Conservation (phyloP, 306 rosid genomes). For the Fagus sylvatica region DNA sequence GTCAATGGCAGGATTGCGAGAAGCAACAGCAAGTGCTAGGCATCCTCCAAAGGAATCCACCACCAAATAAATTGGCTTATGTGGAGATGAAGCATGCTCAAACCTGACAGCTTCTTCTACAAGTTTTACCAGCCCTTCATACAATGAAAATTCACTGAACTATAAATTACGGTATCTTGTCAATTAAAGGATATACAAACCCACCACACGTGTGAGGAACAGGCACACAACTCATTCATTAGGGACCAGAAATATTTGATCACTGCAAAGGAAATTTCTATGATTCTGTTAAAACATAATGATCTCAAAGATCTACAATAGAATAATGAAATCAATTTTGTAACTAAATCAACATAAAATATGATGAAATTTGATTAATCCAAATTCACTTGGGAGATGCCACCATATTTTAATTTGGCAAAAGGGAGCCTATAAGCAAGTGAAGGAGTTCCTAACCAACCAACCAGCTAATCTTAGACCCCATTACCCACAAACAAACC, state of each 20-base stretch:
- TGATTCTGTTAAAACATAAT: neutral
- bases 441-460: neutral
- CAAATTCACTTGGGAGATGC: neutral
- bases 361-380: neutral
- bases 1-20: conserved; percentile 82
- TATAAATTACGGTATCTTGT: conserved; percentile 10
- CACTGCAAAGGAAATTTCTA: neutral
- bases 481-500: neutral
- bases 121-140: conserved; percentile 78
- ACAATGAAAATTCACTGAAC: conserved; percentile 10
- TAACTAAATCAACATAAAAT: neutral
- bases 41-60: conserved; percentile 99
- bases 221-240: neutral
- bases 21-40: conserved; percentile 89
- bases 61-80: conserved; percentile 87
- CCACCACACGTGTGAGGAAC: neutral
- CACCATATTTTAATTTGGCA: neutral
- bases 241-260: neutral
- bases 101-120: conserved; percentile 74
- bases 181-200: neutral
- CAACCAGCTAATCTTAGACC: neutral
- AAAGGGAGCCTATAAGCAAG: neutral
- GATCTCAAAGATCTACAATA: neutral
- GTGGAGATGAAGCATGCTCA: conserved; percentile 69
- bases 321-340: neutral